These are phyloP conservation scores for Coleophoma crateriformis DNA, from an alignment of 2,329 filamentous ascomycete species.

Conservation along the genomic window DNA sequence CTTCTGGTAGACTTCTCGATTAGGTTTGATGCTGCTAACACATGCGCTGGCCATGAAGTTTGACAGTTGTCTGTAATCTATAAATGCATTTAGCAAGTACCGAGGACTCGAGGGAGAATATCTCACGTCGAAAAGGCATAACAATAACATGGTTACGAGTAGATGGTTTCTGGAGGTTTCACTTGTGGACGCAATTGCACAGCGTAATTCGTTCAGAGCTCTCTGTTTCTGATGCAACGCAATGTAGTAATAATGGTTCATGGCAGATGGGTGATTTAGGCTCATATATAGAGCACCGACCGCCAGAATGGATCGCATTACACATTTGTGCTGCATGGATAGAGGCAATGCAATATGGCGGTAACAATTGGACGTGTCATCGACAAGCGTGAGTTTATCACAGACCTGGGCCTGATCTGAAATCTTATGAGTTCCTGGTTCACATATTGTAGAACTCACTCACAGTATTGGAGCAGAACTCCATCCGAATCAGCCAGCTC, in stretches of 20 bases:
- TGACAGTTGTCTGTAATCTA: slow-evolving; percentile 11
- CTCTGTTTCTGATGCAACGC: slow-evolving; percentile 8
- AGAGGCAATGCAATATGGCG: slow-evolving; percentile 8
- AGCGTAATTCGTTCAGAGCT: slow-evolving; percentile 4
- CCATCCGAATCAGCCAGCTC: slow-evolving; percentile 5
- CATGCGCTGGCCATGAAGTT: slow-evolving; percentile 8
- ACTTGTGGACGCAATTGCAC: slow-evolving; percentile 3
- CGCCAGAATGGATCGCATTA: slow-evolving; percentile 7
- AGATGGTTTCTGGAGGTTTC: slow-evolving; percentile 6
- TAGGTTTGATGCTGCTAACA: slow-evolving; percentile 7
- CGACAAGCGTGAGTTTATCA: slow-evolving; percentile 7
- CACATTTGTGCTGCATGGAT: slow-evolving; percentile 5
- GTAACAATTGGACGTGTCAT: slow-evolving; percentile 9
- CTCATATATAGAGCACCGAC: slow-evolving; percentile 7
- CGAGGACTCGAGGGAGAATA: not conserved
- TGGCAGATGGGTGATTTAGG: slow-evolving; percentile 1
- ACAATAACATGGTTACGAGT: slow-evolving; percentile 6
- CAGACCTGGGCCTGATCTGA: slow-evolving; percentile 8
- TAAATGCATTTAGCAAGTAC: not conserved
- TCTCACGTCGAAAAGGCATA: slow-evolving; percentile 10
- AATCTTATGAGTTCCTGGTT: not conserved
- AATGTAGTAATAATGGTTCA: slow-evolving; percentile 6
- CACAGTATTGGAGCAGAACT: slow-evolving; percentile 8
- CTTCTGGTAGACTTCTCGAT: not conserved
- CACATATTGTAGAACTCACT: not conserved